Conservation (phyloP, 768 basidiomycete genomes). For the Collybia nuda region DNA sequence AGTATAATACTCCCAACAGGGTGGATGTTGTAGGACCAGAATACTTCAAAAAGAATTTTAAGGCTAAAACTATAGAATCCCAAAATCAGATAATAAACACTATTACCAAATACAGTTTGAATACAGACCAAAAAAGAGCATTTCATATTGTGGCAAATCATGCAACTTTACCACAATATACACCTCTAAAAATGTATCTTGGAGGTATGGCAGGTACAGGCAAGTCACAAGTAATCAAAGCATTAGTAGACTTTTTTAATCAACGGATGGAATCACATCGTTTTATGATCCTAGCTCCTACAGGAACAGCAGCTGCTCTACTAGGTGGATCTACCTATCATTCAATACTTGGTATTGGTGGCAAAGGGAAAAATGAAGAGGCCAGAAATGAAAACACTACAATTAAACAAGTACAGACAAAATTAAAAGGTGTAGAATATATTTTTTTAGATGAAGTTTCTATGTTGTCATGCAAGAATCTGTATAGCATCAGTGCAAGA, state of each 20-base stretch:
- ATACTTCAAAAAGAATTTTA: background rate
- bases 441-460: slow-evolving; percentile 45
- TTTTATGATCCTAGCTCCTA: slow-evolving; percentile 26
- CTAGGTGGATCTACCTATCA: slow-evolving; percentile 35
- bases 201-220: slow-evolving; percentile 30
- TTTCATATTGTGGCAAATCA: slow-evolving; percentile 22
- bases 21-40: too few relatives aligned
- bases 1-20: too few relatives aligned
- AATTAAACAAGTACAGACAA: slow-evolving; percentile 10
- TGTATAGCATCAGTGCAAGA: slow-evolving; percentile 25
- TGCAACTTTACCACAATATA: slow-evolving; percentile 1
- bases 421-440: slow-evolving; percentile 31
- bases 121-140: slow-evolving; percentile 21
- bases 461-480: slow-evolving; percentile 35
- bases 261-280: slow-evolving; percentile 16
- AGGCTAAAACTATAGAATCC: background rate
- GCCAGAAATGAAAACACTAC: slow-evolving; percentile 10
- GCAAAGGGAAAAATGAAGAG: slow-evolving; percentile 11
- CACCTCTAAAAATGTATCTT: slow-evolving; percentile 25
- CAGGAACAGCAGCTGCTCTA: slow-evolving; percentile 26
- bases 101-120: slow-evolving; percentile 11
- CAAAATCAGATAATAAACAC: slow-evolving; percentile 5
- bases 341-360: slow-evolving; percentile 23
- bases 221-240: slow-evolving; percentile 24
- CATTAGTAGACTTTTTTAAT: slow-evolving; percentile 19